Evolutionary conservation across 176 grass and related monocot species (phyloP).

Genomic region (Calamus simplicifolius): DNA sequence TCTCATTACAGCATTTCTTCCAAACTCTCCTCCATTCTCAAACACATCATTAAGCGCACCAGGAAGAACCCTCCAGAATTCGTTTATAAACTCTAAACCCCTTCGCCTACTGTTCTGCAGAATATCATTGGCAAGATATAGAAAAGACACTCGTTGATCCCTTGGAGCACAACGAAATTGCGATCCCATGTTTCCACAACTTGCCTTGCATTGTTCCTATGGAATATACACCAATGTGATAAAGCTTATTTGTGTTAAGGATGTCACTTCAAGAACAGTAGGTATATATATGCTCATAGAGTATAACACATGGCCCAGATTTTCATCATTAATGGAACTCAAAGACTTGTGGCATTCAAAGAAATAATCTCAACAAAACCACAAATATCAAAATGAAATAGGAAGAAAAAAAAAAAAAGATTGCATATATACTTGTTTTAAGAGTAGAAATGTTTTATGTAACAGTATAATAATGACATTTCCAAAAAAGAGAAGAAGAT

Average conservation of each 20-base stretch:
- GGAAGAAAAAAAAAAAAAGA: no score
- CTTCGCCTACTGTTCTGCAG: slow-evolving; percentile 72
- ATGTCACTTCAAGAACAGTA: slow-evolving; percentile 16
- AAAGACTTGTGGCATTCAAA: no score
- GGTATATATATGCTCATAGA: neutral
- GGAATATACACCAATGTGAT: slow-evolving; percentile 84
- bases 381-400: no score
- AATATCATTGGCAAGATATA: slow-evolving; percentile 96
- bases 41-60: slow-evolving; percentile 56
- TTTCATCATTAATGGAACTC: no score
- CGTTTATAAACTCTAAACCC: slow-evolving; percentile 54
- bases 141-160: slow-evolving; percentile 55
- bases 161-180: slow-evolving; percentile 52
- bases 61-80: slow-evolving; percentile 77
- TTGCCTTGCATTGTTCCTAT: slow-evolving; percentile 54
- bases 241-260: slow-evolving; percentile 63
- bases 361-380: no score
- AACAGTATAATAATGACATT: no score
- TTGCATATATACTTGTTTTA: no score
- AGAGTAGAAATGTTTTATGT: no score
- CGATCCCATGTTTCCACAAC: slow-evolving; percentile 69
- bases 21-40: slow-evolving; percentile 42
- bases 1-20: slow-evolving; percentile 46
- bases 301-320: no score
- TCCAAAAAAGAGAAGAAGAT: no score